Evolutionary conservation across 1,284 basidiomycete genomes (phyloP), one percentile per base, ranked within the genome.

Genomic region (Rhizoctonia solani): DNA sequence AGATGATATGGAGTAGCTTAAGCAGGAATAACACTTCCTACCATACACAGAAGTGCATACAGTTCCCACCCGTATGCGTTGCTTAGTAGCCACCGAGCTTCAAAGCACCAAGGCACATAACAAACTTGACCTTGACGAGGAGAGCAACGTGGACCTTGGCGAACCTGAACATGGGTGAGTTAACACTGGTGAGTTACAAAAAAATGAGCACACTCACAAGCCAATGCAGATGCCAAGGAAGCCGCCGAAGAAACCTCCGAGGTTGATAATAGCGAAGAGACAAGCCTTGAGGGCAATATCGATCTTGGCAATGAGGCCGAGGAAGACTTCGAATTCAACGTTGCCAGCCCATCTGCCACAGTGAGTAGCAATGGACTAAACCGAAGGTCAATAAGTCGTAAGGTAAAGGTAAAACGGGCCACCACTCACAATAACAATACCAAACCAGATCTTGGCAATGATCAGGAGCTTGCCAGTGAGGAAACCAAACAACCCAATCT

Each of bases 321-420:
- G 37, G 49, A 65, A 44, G 6, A 44, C 23, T 1, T 13, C 27
- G 37, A 65, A 65, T 1, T 65, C 61, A 27, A 16, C 39, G 37
- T 65, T 49, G 8, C 61, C 50, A 30, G 53, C 53, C 61, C 61
- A 65, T 50, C 44, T 53, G 61, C 50, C 27, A 41, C 61, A 65
- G 50, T 65, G 61, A 21, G 61, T 65, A 16, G 61, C 49, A 53
- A 65, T 44, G 27, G 61, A 65, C 61, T 65, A 29, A 29, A 53
- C 25, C n/a, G 21, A 19, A 16, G 3, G 14, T 19, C 23, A 19
- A 3, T 65, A 4, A 65, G 39, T 34, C 9, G 21, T 11, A 19
- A 9, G 6, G 6, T 46, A 14, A 11, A 19, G 11, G 21, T 46
- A 9, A 46, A 9, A 6, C 9, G 21, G 19, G 21, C 21, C n/a